Base-by-base conservation (phyloP, 163 green algal species). In the Scenedesmus sp. region DNA sequence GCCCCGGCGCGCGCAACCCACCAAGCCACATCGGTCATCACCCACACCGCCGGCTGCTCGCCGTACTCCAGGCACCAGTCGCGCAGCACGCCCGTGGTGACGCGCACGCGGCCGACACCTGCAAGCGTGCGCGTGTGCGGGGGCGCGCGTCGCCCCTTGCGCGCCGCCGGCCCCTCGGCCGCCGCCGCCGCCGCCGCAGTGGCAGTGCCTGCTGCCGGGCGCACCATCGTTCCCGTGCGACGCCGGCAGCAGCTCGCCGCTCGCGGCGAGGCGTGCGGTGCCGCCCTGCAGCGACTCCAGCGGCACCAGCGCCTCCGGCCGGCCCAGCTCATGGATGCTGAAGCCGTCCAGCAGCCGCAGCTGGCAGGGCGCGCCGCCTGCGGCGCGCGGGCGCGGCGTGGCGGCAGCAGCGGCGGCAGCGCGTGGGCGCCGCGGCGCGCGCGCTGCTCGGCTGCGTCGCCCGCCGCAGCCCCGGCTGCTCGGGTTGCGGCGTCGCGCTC, bases 31-130 rank as follows among this genome's bases (percentile, higher is more conserved):
- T 75, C 51, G 24, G 74, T 81, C 22, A 81, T 60, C 11, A 81
- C 34, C 74, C 74, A 81, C 3, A 81, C 50, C 42, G 48, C 74
- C 29, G 74, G 62, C 22, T 31, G 11, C 9, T 81, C 74, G 18
- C 74, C 74, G 36, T 75, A 74, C 26, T 81, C 63, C 6, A 81
- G 36, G 74, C 74, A 81, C 74, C 74, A 81, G 63, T 81, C 74
- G 6, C 44, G 44, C 24, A 81, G 28, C 44, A 63, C 62, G 33
- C 62, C 74, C 6, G 74, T 75, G 1, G 22, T 13, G 9, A 72
- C 42, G 18, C 36, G 15, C 10, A 63, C 39, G 6, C 26, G n/a
- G 4, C 18, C 42, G 34, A 17, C 60, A 33, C 44, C 72, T 72
- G 69, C 69, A 77, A n/a, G n/a, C n/a, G n/a, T n/a, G n/a, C n/a